Evolutionary conservation across 352 stramenopile genomes (phyloP).

Genomic region (Pythium utonaiense): DNA sequence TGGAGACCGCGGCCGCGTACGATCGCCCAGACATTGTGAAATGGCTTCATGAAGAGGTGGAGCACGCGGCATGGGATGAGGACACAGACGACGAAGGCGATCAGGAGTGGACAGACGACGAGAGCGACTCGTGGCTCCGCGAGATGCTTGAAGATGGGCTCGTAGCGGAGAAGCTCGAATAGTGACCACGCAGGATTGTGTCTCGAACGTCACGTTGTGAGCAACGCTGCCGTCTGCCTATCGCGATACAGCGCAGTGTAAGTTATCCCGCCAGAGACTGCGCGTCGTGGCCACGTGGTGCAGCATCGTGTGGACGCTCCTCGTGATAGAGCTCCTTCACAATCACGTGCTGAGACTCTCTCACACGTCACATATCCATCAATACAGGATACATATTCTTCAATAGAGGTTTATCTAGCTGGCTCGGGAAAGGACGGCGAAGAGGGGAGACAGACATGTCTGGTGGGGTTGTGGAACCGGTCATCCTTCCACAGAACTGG

Average conservation of each 20-base stretch:
- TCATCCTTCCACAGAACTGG: too few relatives aligned
- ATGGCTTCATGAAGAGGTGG: conserved; percentile 31
- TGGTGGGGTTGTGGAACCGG: too few relatives aligned
- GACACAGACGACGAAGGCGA: conserved; percentile 15
- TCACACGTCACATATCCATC: neutral
- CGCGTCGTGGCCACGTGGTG: neutral
- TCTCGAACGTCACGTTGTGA: neutral
- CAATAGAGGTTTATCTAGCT: too few relatives aligned
- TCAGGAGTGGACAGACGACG: conserved; percentile 11
- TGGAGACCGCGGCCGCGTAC: conserved; percentile 37
- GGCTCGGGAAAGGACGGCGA: too few relatives aligned
- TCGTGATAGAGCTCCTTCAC: neutral
- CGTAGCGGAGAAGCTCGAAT: neutral
- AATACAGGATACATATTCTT: too few relatives aligned
- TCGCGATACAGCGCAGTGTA: too few relatives aligned
- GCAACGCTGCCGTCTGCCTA: neutral
- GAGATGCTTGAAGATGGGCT: conserved; percentile 22
- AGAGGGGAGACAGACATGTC: too few relatives aligned
- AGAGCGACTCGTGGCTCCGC: conserved; percentile 3
- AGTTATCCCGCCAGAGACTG: neutral
- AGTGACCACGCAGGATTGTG: neutral
- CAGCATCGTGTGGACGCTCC: neutral
- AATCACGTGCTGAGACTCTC: neutral
- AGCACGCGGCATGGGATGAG: conserved; percentile 9
- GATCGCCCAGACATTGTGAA: conserved; percentile 16